Evolutionary conservation across 352 stramenopile species (phyloP).

Genomic region (Pythium angustatum): DNA sequence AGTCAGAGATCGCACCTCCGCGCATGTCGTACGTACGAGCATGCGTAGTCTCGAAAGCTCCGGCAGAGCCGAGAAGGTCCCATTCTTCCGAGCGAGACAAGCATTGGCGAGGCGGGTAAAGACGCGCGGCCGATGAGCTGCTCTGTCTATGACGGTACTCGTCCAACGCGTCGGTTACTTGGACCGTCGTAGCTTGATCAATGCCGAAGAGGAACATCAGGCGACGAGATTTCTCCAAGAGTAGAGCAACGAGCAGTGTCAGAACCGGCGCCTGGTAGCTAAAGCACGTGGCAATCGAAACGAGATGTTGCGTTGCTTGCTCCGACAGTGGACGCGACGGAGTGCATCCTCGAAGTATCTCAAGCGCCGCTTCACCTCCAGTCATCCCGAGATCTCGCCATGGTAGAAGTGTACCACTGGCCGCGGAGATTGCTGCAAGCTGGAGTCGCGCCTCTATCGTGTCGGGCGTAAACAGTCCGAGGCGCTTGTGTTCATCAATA

Average conservation of each 20-base stretch:
- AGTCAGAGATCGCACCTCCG: neutral
- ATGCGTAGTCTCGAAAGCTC: neutral
- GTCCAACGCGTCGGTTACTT: constrained; percentile 22
- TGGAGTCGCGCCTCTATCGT: constrained; percentile 43
- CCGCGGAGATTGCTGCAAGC: constrained; percentile 40
- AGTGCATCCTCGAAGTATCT: constrained; percentile 39
- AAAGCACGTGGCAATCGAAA: constrained; percentile 30
- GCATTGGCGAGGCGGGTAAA: constrained; percentile 2
- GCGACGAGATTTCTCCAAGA: constrained; percentile 15
- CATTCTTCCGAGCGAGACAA: neutral
- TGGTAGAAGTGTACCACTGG: constrained; percentile 32
- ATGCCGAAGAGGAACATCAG: constrained; percentile 42
- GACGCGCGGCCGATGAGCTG: constrained; percentile 1
- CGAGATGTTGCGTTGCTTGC: constrained; percentile 29
- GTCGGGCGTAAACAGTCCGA: constrained; percentile 36
- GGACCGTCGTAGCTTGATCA: neutral
- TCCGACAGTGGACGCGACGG: constrained; percentile 34
- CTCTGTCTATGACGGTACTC: constrained; percentile 24
- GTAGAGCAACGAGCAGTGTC: neutral
- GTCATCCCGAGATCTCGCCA: constrained; percentile 45
- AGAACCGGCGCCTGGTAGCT: constrained; percentile 40
- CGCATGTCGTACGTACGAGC: neutral
- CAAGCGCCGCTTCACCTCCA: constrained; percentile 43
- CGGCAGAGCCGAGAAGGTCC: neutral
- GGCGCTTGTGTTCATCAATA: constrained; percentile 33